Evolutionary conservation across 2,329 filamentous ascomycete genomes (phyloP), one percentile per base, ranked within the genome.

Genomic region (Pseudogymnoascus sp.): DNA sequence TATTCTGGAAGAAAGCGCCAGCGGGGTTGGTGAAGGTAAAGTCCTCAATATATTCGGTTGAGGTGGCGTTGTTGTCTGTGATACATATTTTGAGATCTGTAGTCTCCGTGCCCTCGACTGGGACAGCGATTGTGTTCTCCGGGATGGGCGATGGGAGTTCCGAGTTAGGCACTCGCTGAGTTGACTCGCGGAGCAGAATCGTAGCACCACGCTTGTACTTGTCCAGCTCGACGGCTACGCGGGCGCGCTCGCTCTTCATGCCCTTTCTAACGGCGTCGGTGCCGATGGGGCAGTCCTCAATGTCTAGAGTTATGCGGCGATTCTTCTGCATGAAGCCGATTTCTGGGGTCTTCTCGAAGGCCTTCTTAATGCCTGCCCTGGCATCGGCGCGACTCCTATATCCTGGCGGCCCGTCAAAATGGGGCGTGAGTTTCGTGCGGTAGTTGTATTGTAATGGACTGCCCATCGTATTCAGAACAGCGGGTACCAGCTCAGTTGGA

Each of bases 1-100:
- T 99, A 82, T 99, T 99, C 74, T 99, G 94, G 84, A 99, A 99
- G 79, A 99, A 99, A 61, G 91, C 86, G 65, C 92, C 92, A 10
- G 94, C 94, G 2, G 90, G 91, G 78, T 96, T 97, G 74, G 87
- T 87, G 78, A 99, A 96, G 72, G 87, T 80, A 78, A 89, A 94
- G 74, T 86, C 78, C 72, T 88, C 91, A 66, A 99, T 84, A 76
- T 95, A 97, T 75, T 99, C 94, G 31, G 89, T 92, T 3, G 90
- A 87, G 60, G 82, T 89, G 67, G 84, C 88, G 68, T 93, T 96
- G 74, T 86, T 84, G 77, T 97, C 87, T 3, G 92, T 96, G 68
- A 96, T 85, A 79, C 91, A 97, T 3, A 86, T 89, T 76, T 97
- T 97, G 74, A 88, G 80, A 73, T 97, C 90, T 16, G 86, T 81